Conservation (phyloP, 495 filamentous ascomycete genomes). For the Hypoxylon perforatum region DNA sequence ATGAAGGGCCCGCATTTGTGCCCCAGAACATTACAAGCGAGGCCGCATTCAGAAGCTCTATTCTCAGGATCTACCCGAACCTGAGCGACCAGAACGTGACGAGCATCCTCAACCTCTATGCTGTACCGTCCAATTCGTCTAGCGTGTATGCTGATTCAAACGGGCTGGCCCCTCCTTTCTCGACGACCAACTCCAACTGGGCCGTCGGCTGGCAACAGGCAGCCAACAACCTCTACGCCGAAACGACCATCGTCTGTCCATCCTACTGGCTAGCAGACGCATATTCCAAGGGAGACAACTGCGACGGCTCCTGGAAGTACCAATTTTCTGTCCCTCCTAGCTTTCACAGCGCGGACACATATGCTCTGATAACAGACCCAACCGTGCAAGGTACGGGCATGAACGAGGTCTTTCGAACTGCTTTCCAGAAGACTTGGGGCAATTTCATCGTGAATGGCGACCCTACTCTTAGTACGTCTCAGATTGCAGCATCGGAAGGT, state of each 20-base stretch:
- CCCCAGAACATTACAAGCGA: conserved; percentile 63
- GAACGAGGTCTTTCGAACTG: conserved; percentile 41
- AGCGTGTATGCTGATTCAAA: conserved; percentile 40
- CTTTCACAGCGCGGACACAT: conserved; percentile 65
- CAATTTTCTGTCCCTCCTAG: conserved; percentile 68
- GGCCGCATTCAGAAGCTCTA: conserved; percentile 54
- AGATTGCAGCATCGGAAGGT: conserved; percentile 19
- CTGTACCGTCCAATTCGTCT: conserved; percentile 44
- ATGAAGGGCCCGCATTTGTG: conserved; percentile 56
- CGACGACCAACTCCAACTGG: conserved; percentile 44
- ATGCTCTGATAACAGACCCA: conserved; percentile 28
- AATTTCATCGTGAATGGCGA: conserved; percentile 65
- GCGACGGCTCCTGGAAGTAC: conserved; percentile 62
- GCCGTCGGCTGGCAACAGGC: conserved; percentile 49
- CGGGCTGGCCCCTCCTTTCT: conserved; percentile 43
- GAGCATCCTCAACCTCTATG: conserved; percentile 58
- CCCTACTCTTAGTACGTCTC: conserved; percentile 55
- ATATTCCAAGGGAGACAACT: conserved; percentile 46
- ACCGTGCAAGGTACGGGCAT: conserved; percentile 27
- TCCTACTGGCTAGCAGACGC: conserved; percentile 72
- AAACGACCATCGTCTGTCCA: conserved; percentile 70
- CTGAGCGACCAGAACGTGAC: conserved; percentile 60
- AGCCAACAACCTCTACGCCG: conserved; percentile 64
- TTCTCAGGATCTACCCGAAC: conserved; percentile 60
- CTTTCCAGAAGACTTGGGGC: conserved; percentile 54